Conservation (phyloP, 495 filamentous ascomycete species). For the Sabuloglossum arenarium region DNA sequence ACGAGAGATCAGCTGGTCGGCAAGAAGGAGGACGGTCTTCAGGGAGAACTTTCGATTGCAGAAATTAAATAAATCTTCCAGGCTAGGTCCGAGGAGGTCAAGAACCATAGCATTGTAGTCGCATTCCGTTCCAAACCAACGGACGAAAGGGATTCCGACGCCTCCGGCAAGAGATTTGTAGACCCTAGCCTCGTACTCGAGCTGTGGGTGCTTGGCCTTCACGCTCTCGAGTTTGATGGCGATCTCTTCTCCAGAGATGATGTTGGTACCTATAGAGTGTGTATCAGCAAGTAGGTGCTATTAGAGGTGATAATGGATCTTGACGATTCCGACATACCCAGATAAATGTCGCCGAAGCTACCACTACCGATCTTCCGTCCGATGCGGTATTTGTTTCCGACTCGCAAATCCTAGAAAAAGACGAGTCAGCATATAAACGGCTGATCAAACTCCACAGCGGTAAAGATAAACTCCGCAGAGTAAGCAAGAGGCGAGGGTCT, state of each 20-base stretch:
- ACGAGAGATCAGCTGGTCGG: slow-evolving; percentile 96
- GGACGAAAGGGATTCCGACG: slow-evolving; percentile 96
- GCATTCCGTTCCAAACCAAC: slow-evolving; percentile 99
- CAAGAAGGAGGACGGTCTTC: slow-evolving; percentile 96
- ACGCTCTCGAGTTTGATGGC: slow-evolving; percentile 99
- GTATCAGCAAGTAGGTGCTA: neutral
- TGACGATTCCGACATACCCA: slow-evolving; percentile 33
- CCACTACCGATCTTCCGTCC: slow-evolving; percentile 98
- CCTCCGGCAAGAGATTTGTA: slow-evolving; percentile 98
- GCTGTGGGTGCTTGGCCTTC: slow-evolving; percentile 98
- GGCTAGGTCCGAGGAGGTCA: slow-evolving; percentile 85
- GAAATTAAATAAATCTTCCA: slow-evolving; percentile 99
- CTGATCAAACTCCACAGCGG: neutral
- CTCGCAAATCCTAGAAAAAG: slow-evolving; percentile 65
- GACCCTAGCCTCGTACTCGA: slow-evolving; percentile 98
- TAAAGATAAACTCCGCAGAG: neutral
- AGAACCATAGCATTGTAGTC: slow-evolving; percentile 99
- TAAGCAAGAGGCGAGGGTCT: neutral
- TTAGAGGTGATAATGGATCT: neutral
- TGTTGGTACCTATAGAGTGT: slow-evolving; percentile 62
- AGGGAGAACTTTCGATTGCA: slow-evolving; percentile 99
- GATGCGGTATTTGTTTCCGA: slow-evolving; percentile 99
- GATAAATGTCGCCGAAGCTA: slow-evolving; percentile 97
- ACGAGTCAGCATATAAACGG: neutral
- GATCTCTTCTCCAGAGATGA: slow-evolving; percentile 99